Evolutionary conservation across 1,139 yeast species (phyloP).

Genomic region (Debaryomyces sp.): DNA sequence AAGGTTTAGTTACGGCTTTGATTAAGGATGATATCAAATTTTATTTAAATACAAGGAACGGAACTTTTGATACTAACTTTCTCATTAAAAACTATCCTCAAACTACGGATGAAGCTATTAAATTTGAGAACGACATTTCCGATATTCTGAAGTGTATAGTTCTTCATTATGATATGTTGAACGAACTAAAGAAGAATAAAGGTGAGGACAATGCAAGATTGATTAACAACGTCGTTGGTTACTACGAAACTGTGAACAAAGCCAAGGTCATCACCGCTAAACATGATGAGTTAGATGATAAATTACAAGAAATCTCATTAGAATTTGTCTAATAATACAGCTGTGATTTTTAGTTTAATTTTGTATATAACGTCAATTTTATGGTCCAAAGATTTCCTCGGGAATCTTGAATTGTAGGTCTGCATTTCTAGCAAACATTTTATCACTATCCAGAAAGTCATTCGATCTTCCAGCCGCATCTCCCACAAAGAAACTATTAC

Average conservation of each 20-base stretch:
- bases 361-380: background rate
- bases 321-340: slow-evolving; percentile 21
- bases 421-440: slow-evolving; percentile 60
- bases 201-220: slow-evolving; percentile 33
- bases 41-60: slow-evolving; percentile 42
- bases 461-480: slow-evolving; percentile 88
- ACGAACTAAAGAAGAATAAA: slow-evolving; percentile 25
- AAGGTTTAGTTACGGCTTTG: slow-evolving; percentile 61
- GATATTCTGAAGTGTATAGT: slow-evolving; percentile 46
- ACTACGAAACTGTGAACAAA: slow-evolving; percentile 62
- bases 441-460: slow-evolving; percentile 83
- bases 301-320: slow-evolving; percentile 26
- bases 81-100: slow-evolving; percentile 59
- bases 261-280: slow-evolving; percentile 24
- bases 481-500: slow-evolving; percentile 74
- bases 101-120: slow-evolving; percentile 62
- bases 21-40: slow-evolving; percentile 49
- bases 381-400: slow-evolving; percentile 53
- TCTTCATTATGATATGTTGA: slow-evolving; percentile 30
- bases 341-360: background rate
- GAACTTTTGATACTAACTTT: slow-evolving; percentile 47
- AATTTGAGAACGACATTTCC: slow-evolving; percentile 59
- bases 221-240: slow-evolving; percentile 50
- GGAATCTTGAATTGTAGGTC: slow-evolving; percentile 65
- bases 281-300: slow-evolving; percentile 27